Base-by-base conservation (phyloP, 495 filamentous ascomycete genomes). In the Thozetella sp. region DNA sequence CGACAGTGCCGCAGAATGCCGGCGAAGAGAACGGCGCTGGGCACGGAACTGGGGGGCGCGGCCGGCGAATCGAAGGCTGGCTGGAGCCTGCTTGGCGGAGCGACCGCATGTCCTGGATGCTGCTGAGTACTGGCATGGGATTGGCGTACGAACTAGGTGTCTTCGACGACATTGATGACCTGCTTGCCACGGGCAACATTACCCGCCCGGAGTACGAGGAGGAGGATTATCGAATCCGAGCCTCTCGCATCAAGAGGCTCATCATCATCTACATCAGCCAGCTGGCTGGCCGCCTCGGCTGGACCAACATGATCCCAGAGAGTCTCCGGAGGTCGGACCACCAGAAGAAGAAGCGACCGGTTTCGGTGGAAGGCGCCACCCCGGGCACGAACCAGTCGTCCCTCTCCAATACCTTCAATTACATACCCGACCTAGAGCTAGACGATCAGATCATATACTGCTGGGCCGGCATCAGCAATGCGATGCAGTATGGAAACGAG, bases 21-120 rank as follows among this genome's bases (percentile, higher is more conserved):
- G 60, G 66, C 3, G 83, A 82, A 48, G 79, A 80, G 4, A 79
- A 83, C 58, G 73, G 69, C 43, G 73, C 73, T 43, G 72, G 72
- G 48, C 68, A 72, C 12, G 69, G 79, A n/a, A 76, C 74, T 22
- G 80, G 78, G 3, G 78, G 88, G 12, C 84, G 86, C 9, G 88
- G 87, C 10, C 85, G 84, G 72, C 86, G 90, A 23, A 94, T 97
- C 55, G 92, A 93, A 66, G 93, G 92, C 68, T 98, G 95, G 91
- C 84, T 97, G 26, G 95, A 98, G 70, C 95, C 95, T 17, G 93
- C 92, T n/a, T 93, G 93, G 91, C 80, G 94, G 62, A 96, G 92
- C 60, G 95, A 99, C 62, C 89, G 93, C 43, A 97, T 99, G 93
- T 97, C 92, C 63, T 97, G 95, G 96, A 98, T 97, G 92, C 72